Base-by-base conservation (phyloP, 257 asterid species). In the Penstemon barbatus region DNA sequence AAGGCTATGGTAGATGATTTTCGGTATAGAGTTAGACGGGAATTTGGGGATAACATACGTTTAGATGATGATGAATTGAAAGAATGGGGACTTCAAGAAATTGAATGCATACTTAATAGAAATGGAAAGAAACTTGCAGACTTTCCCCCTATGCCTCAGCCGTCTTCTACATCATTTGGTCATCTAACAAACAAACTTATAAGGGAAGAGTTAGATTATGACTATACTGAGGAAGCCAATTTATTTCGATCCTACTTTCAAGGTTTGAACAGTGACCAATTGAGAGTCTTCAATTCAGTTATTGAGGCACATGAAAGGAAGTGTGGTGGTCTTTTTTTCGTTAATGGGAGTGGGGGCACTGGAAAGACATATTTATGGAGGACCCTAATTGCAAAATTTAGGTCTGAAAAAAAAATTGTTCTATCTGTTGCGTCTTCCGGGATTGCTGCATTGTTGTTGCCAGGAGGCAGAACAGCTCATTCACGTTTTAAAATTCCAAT, bases 101-200 rank as follows among this genome's bases (percentile, higher is more conserved):
- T 19, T 19, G 1, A 19, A 19, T 19, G 25, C 25, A 19, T 19
- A 19, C 25, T 19, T 19, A 19, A 19, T 19, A 19, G 25, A 19
- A 19, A 19, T 70, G 68, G 69, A 15, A 57, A 19, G 43, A 37
- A 48, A 3, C 13, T 66, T 11, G 25, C 7, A 11, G 38, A 66
- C 41, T 66, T 52, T 41, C 71, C 62, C 6, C 62, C 41, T 6
- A 68, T 56, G 73, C 57, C 48, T 5, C 42, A 9, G 12, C 57
- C 73, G 4, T 56, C 73, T 39, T 2, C 6, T 45, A 10, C 3
- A 8, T 13, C 61, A 3, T 50, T 37, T 4, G 38, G 25, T 4
- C 9, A 5, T 10, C 0, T 59, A 5, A 59, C 48, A 5, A 59
- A 11, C 6, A 59, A 10, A 52, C 65, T 55, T 12, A 68, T 68